These are phyloP conservation scores for Coemansia sp. DNA, from an alignment of 192 early-diverging fungal species.

Conservation along the genomic window DNA sequence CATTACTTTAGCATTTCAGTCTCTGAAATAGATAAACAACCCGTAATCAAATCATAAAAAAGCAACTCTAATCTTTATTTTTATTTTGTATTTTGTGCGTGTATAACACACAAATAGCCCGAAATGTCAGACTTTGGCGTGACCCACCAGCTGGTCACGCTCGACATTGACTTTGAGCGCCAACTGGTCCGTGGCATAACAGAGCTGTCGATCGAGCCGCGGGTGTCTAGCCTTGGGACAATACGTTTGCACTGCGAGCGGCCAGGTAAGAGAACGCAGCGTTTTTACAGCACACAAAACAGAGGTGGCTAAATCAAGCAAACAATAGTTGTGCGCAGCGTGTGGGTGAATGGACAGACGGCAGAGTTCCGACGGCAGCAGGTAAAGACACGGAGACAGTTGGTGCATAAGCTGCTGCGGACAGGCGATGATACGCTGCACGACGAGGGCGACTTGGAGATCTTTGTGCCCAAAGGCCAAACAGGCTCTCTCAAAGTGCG, in stretches of 20 bases:
- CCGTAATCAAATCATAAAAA: neutral
- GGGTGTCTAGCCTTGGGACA: constrained; percentile 6
- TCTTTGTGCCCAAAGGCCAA: constrained; percentile 13
- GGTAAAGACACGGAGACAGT: constrained; percentile 21
- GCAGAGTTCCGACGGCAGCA: constrained; percentile 23
- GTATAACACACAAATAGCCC: neutral
- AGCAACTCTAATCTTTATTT: no score
- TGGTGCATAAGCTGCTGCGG: constrained; percentile 23
- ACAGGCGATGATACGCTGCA: neutral
- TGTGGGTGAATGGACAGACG: constrained; percentile 21
- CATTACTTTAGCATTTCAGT: neutral
- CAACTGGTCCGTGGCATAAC: constrained; percentile 45
- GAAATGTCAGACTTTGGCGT: constrained; percentile 31
- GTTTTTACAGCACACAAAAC: no score
- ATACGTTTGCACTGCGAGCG: constrained; percentile 49
- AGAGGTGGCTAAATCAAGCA: neutral
- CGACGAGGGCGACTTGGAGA: constrained; percentile 29
- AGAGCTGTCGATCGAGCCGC: constrained; percentile 45
- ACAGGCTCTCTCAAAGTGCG: constrained; percentile 18
- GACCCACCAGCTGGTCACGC: constrained; percentile 50
- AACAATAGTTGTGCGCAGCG: constrained; percentile 22
- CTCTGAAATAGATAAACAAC: neutral
- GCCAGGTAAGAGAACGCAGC: constrained; percentile 29
- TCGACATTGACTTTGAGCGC: constrained; percentile 44
- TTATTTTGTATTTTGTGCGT: neutral